phyloP scores from a whole-genome alignment of 2,329 filamentous ascomycete species.

The Fonsecaea erecta region DNA sequence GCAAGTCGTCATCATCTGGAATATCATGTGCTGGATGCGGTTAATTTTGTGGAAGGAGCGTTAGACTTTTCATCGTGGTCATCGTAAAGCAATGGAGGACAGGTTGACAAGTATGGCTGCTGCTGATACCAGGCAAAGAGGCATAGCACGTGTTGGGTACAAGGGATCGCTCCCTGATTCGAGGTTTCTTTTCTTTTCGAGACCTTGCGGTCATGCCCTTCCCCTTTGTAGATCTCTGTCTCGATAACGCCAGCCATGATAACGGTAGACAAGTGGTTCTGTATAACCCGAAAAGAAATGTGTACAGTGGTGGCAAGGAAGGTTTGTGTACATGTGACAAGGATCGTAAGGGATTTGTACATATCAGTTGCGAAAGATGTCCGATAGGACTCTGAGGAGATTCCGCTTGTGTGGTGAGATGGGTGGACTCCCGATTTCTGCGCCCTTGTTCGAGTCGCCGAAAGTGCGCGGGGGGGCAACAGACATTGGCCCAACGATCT shows the following conservation, averaged over 20 bases:
- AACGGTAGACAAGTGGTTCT: constrained; percentile 6
- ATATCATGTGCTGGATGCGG: background rate
- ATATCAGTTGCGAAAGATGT: constrained; percentile 42
- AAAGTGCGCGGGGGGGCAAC: constrained; percentile 43
- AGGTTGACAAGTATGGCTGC: background rate
- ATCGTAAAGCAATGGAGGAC: constrained; percentile 5
- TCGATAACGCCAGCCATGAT: constrained; percentile 10
- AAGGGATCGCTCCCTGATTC: constrained; percentile 16
- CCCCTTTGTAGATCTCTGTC: background rate
- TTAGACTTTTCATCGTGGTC: constrained; percentile 7
- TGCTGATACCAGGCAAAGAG: constrained; percentile 5
- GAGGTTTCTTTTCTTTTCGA: background rate
- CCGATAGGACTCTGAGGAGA: constrained; percentile 52
- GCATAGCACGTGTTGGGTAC: constrained; percentile 5
- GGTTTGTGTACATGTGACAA: constrained; percentile 24
- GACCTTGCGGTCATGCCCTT: constrained; percentile 10
- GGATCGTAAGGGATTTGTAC: constrained; percentile 21
- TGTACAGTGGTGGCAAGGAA: constrained; percentile 4
- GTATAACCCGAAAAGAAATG: constrained; percentile 10
- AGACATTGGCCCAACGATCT: constrained; percentile 93
- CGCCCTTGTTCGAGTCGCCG: constrained; percentile 35
- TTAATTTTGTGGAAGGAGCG: constrained; percentile 5
- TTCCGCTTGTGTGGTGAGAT: constrained; percentile 49
- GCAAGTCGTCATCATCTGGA: constrained; percentile 17
- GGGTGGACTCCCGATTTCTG: constrained; percentile 50